Percentiles rank a stretch among this genome's conserved stretches.
Conservation (phyloP, 139 green algal genomes). For the Tetradesmus lagerheimii region DNA sequence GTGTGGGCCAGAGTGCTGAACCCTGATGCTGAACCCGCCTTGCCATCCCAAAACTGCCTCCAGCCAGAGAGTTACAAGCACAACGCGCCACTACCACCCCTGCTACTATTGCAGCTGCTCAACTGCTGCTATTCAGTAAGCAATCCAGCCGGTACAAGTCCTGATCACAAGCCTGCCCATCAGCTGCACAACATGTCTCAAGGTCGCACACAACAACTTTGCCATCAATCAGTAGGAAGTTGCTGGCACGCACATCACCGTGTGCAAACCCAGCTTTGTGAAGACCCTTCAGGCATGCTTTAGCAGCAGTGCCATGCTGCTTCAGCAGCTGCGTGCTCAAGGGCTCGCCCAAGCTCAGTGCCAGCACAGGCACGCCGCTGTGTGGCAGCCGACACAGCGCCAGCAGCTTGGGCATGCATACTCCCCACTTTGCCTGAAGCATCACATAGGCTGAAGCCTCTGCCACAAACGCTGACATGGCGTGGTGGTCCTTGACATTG, state of each 20-base stretch:
- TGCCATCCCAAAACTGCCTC: too few species aligned
- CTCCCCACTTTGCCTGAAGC: neutral
- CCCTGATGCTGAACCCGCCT: too few species aligned
- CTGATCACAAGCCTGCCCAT: neutral
- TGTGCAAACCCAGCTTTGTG: constrained; percentile 25
- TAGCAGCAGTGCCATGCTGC: neutral
- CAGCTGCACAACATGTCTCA: neutral
- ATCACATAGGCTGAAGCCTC: neutral
- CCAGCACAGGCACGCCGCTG: constrained; percentile 9
- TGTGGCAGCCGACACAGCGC: constrained; percentile 22
- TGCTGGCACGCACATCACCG: constrained; percentile 12
- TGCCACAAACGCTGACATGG: neutral
- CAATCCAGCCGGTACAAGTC: constrained; percentile 8
- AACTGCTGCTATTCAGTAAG: neutral
- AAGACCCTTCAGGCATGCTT: neutral
- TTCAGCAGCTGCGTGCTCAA: neutral
- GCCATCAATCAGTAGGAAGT: constrained; percentile 23
- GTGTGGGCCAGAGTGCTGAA: too few species aligned
- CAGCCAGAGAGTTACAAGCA: too few species aligned
- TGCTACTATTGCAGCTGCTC: too few species aligned
- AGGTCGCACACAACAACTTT: constrained; percentile 9
- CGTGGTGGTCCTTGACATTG: neutral
- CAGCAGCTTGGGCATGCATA: constrained; percentile 10
- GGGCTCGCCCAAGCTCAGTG: constrained; percentile 3
- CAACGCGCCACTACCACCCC: too few species aligned